Conservation (phyloP, 768 basidiomycete genomes). For the Hygrophorus pudorinus region DNA sequence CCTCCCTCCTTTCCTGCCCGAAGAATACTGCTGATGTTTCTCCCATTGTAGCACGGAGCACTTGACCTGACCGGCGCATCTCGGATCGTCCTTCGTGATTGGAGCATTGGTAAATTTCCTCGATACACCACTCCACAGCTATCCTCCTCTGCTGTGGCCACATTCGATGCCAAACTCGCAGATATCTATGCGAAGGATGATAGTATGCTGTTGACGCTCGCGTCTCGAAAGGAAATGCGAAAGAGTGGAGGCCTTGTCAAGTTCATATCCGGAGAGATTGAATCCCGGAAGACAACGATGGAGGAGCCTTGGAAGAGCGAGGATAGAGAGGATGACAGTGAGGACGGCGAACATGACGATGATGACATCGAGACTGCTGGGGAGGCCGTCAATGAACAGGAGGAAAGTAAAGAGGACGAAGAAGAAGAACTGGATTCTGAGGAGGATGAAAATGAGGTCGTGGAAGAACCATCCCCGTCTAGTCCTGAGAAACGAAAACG, state of each 20-base stretch:
- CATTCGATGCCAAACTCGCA: conserved; percentile 6
- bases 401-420: conserved; percentile 16
- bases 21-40: conserved; percentile 6
- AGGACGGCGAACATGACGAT: conserved; percentile 28
- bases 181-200: conserved; percentile 38
- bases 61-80: conserved; percentile 68
- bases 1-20: conserved; percentile 9
- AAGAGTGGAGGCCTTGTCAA: conserved; percentile 52
- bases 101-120: conserved; percentile 65
- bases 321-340: conserved; percentile 25
- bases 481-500: conserved; percentile 36
- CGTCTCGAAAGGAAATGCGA: conserved; percentile 59
- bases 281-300: conserved; percentile 27
- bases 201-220: conserved; percentile 34
- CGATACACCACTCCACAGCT: conserved; percentile 56
- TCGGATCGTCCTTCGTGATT: conserved; percentile 75
- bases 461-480: conserved; percentile 25
- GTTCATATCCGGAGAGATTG: conserved; percentile 25
- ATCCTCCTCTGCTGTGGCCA: conserved; percentile 5
- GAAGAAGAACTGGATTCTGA: conserved; percentile 26
- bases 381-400: conserved; percentile 21
- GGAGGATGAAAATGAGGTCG: conserved; percentile 28
- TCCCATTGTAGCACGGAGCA: conserved; percentile 47
- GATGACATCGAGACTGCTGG: conserved; percentile 25
- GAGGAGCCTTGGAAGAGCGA: conserved; percentile 34